Conservation (phyloP, 2,329 filamentous ascomycete genomes). For the Orbilia oligospora region DNA sequence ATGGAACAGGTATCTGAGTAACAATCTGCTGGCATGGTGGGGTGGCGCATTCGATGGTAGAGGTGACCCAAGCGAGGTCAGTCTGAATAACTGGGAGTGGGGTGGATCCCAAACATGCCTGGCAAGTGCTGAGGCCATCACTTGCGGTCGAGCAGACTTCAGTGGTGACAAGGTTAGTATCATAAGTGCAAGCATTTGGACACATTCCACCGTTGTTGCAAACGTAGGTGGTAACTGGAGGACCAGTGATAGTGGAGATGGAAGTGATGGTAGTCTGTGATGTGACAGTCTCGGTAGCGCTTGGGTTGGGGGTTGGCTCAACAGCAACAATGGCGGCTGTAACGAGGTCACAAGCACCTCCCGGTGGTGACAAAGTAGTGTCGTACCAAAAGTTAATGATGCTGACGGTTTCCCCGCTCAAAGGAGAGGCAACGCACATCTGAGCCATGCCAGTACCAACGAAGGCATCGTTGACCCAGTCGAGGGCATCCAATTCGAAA, state of each 20-base stretch:
- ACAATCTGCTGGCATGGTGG: conserved; percentile 43
- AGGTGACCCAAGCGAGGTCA: conserved; percentile 41
- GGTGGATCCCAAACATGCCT: conserved; percentile 41
- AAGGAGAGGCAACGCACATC: conserved; percentile 27
- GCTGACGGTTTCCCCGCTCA: conserved; percentile 10
- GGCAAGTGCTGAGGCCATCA: conserved; percentile 49
- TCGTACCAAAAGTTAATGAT: conserved; percentile 54
- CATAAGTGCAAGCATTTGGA: conserved; percentile 30
- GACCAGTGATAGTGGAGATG: conserved; percentile 47
- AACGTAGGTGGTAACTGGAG: conserved; percentile 42
- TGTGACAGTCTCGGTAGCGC: conserved; percentile 27
- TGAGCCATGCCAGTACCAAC: conserved; percentile 2
- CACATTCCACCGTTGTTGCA: conserved; percentile 50
- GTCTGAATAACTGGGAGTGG: conserved; percentile 40
- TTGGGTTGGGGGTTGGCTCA: conserved; percentile 13
- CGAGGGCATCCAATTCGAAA: conserved; percentile 24
- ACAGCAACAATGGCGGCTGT: conserved; percentile 4
- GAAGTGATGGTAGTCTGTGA: conserved; percentile 39
- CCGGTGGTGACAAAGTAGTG: conserved; percentile 33
- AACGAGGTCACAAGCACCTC: conserved; percentile 27
- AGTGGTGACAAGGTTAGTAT: conserved; percentile 43
- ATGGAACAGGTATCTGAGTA: conserved; percentile 1
- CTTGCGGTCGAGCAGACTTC: conserved; percentile 41
- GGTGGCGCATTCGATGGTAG: conserved; percentile 41
- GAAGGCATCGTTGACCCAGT: conserved; percentile 50